Conservation (phyloP, 192 early-diverging fungal species). For the Spizellomyces sp. region DNA sequence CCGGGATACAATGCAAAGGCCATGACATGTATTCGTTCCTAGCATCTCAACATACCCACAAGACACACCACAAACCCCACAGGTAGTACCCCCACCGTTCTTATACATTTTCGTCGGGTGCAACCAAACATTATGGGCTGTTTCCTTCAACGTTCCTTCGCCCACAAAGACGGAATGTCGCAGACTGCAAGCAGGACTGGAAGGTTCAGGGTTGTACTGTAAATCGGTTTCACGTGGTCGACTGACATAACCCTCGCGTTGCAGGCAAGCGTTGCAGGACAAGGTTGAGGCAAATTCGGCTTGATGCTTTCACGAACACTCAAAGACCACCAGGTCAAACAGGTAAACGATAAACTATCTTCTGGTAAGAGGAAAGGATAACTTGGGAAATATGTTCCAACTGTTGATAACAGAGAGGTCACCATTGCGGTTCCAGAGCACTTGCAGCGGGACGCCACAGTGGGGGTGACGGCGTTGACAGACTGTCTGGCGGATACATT, state of each 20-base stretch:
- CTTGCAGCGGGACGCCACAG: constrained; percentile 56
- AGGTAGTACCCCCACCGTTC: constrained; percentile 16
- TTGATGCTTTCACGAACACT: constrained; percentile 31
- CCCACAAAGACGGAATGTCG: no score
- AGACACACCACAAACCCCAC: constrained; percentile 14
- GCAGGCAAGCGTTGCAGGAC: no score
- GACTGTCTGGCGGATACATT: constrained; percentile 62
- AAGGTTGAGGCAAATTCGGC: neutral
- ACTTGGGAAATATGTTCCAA: neutral
- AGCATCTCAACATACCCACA: constrained; percentile 6
- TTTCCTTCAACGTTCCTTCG: neutral
- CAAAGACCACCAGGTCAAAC: constrained; percentile 63
- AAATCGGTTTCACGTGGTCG: no score
- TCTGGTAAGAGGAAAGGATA: constrained; percentile 46
- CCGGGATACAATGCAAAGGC: neutral
- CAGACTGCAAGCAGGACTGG: no score
- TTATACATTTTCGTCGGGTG: constrained; percentile 21
- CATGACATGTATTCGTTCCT: no score
- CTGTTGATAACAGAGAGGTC: neutral
- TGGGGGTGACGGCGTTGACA: constrained; percentile 52
- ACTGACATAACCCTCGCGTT: no score
- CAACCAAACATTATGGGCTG: constrained; percentile 22
- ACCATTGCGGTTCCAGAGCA: constrained; percentile 49
- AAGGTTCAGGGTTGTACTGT: no score
- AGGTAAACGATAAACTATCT: constrained; percentile 49